Base-by-base conservation (phyloP, 2,329 filamentous ascomycete genomes). In the Ophiostoma novo-ulmi region DNA sequence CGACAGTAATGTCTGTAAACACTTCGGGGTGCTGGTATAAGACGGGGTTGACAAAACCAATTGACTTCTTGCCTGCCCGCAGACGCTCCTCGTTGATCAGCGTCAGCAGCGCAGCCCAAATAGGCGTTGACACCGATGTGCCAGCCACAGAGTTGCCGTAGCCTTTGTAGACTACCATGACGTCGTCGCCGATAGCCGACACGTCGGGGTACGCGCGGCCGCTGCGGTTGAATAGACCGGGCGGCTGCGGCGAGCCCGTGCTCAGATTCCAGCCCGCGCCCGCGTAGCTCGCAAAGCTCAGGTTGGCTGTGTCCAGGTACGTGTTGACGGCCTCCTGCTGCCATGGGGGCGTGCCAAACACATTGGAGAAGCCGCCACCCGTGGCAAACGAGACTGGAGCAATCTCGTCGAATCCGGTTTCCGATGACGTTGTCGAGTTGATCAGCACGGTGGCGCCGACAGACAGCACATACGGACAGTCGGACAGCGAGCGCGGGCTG, bases 11-110 rank as follows among this genome's bases (percentile, higher is more conserved):
- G 68, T 78, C 77, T 55, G 76, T 76, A 39, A 78, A 76, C 11
- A 77, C 76, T 41, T 77, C 76, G 0, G 77, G 76, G 68, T 78
- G 75, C 22, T 71, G 67, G 65, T 78, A 78, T 70, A 77, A 61
- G 0, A 73, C 70, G 3, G 77, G 78, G 72, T 80, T 80, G 67
- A 80, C 73, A 69, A 80, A 80, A 2, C 79, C 78, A 0, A 82
- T 70, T 0, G 79, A 75, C 13, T 71, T 74, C 75, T 84, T 82
- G 4, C 84, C 84, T 5, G 78, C 79, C 0, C 81, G 78, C 26
- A 89, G 77, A 48, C 86, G 80, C 0, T 84, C 86, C 74, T 90
- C 88, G 74, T 91, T 91, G 71, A 91, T 78, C 5, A 91, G 81
- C 1, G 85, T 81, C 61, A 91, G 80, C 67, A 91, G 81, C 10